phyloP scores from a whole-genome alignment of 768 basidiomycete genomes.

The Rhizopogon sp. region DNA sequence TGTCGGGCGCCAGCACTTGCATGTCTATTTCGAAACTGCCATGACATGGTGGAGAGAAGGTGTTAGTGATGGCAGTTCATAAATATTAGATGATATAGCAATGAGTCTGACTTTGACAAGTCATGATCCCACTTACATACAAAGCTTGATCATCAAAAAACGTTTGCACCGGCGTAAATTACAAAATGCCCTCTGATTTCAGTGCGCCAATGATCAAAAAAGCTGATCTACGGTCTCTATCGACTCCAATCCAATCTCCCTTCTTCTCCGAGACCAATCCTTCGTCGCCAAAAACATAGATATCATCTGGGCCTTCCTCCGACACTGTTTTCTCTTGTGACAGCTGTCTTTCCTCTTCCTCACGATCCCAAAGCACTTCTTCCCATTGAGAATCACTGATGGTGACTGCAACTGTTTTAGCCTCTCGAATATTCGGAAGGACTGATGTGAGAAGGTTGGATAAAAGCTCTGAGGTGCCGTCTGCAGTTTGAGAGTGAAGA shows the following conservation, averaged over 20 bases:
- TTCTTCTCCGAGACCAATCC: constrained; percentile 41
- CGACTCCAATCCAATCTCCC: constrained; percentile 75
- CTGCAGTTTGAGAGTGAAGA: constrained; percentile 56
- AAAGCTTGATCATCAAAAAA: not conserved
- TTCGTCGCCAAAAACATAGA: constrained; percentile 60
- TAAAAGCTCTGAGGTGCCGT: constrained; percentile 68
- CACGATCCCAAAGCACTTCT: constrained; percentile 72
- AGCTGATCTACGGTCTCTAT: constrained; percentile 75
- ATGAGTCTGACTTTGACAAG: not conserved
- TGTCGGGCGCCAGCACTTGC: constrained; percentile 3
- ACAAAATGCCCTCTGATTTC: constrained; percentile 66
- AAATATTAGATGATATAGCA: not conserved
- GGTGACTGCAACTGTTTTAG: constrained; percentile 72
- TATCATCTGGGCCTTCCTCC: constrained; percentile 36
- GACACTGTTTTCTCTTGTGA: constrained; percentile 17
- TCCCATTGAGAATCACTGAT: constrained; percentile 78
- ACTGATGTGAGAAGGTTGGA: constrained; percentile 73
- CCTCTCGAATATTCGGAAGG: constrained; percentile 67
- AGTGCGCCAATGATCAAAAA: constrained; percentile 76
- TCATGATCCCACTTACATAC: not conserved
- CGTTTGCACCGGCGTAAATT: constrained; percentile 10
- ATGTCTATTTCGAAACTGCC: constrained; percentile 9
- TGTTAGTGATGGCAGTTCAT: not conserved
- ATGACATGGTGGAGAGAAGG: constrained; percentile 19
- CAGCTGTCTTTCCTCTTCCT: constrained; percentile 45